Evolutionary conservation across 192 early-diverging fungal genomes (phyloP), one percentile per base, ranked within the genome.

Genomic region (Coemansia sp.): DNA sequence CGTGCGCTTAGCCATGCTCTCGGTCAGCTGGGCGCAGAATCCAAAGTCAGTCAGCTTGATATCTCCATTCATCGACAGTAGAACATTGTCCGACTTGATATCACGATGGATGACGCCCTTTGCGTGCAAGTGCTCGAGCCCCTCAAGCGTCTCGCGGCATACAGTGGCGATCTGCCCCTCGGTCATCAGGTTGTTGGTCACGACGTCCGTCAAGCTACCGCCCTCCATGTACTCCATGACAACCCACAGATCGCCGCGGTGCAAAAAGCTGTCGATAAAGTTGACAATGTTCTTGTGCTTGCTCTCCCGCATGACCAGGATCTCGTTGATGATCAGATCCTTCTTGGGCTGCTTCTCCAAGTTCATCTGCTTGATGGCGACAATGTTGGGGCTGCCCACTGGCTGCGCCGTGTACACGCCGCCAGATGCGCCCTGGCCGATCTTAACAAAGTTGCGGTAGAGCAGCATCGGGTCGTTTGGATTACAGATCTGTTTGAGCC

Each of bases 181-280:
- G n/a, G 88, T 90, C 89, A 98, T 85, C 62, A 87, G 86, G 79
- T 90, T 95, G 86, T 97, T 97, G 77, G 93, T 93, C 78, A 99
- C 97, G 34, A 98, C 92, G 74, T 99, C 96, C n/a, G 95, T 99
- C 79, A 99, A 86, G 22, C 95, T 89, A 52, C 97, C 97, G 55
- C 95, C 97, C 79, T 99, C 97, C 96, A 99, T 99, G 79, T 92
- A 95, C 86, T 99, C 97, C 94, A 99, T 95, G 33, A 99, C 90
- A 10, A 99, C 94, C 97, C 97, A 99, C 67, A 99, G 83, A 46
- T 98, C 96, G 29, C 85, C 86, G 76, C 89, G 90, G 61, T 95
- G 89, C 72, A 99, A 80, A 80, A 92, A 99, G 10, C 92, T 87
- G 79, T 98, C 96, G 47, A 95, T 81, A 71, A 92, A 99, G 85